Base-by-base conservation (phyloP, 192 early-diverging fungal species). In the Endogone sp. region DNA sequence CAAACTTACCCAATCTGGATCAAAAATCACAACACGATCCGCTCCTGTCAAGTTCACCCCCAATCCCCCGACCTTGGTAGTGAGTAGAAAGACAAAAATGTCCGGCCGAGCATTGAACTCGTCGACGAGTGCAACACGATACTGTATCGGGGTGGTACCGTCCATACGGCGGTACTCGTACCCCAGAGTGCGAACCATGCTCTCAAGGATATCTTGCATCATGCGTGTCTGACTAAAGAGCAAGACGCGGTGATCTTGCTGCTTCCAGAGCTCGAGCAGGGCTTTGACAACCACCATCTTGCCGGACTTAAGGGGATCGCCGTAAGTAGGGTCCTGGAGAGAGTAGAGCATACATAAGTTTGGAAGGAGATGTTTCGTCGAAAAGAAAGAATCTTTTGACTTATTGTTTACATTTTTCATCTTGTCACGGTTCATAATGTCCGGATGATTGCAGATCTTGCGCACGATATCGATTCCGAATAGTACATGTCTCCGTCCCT, bases 401-500 rank as follows among this genome's bases (percentile, higher is more conserved):
- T n/a, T n/a, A n/a, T 49, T 49, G 37, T 16, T 49, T 49, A 49
- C 37, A 49, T 49, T 49, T 16, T 49, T 49, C 37, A 49, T 49
- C n/a, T n/a, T 59, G 13, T 82, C 74, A 21, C 77, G 49, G 16
- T 75, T 65, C 11, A 90, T 37, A 20, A 95, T 75, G 72, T 98
- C 96, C 0, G 94, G 94, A 66, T 99, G 97, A 72, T 99, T 98
- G 73, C 97, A 99, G 27, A 97, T 96, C 81, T 99, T 98, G 60
- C 96, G 83, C 10, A 96, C 85, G 58, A 93, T 84, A 68, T 98
- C 96, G 63, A 98, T 95, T 13, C 95, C 96, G 75, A 79, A 92
- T 28, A 98, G 78, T 28, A 91, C 92, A 58, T 97, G 90, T 60
- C 91, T 80, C 56, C 88, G 88, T 0, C 95, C 93, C 10, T 84